Evolutionary conservation across 352 stramenopile genomes (phyloP).

Genomic region (Phytophthora hibernalis): DNA sequence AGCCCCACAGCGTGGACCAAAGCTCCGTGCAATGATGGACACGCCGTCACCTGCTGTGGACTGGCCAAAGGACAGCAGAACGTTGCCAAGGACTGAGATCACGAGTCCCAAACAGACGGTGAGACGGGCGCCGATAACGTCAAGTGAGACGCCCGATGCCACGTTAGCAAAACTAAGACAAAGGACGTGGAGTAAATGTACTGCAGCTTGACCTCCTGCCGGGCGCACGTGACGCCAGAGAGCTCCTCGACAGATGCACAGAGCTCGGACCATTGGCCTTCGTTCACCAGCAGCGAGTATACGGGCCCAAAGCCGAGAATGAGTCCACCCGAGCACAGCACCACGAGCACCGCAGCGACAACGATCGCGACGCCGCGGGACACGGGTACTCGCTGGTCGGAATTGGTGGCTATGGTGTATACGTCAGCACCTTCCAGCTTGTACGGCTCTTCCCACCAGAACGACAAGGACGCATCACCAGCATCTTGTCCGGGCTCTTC

Average conservation of each 20-base stretch:
- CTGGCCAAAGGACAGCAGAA: slow-evolving; percentile 50
- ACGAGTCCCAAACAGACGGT: slow-evolving; percentile 44
- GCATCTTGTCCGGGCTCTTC: slow-evolving; percentile 56
- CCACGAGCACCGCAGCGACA: slow-evolving; percentile 37
- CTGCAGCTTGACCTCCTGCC: slow-evolving; percentile 56
- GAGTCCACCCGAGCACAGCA: slow-evolving; percentile 46
- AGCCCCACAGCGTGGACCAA: slow-evolving; percentile 20
- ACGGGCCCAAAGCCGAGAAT: slow-evolving; percentile 60
- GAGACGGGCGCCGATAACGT: slow-evolving; percentile 51
- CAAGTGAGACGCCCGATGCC: slow-evolving; percentile 51
- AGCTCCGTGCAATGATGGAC: slow-evolving; percentile 43
- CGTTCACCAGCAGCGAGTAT: slow-evolving; percentile 54
- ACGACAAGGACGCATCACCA: slow-evolving; percentile 47
- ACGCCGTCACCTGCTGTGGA: slow-evolving; percentile 40
- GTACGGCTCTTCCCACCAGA: slow-evolving; percentile 49
- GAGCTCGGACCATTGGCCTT: slow-evolving; percentile 55
- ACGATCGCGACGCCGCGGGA: slow-evolving; percentile 28
- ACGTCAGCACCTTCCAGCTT: slow-evolving; percentile 60
- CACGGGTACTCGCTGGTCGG: slow-evolving; percentile 52
- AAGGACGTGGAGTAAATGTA: slow-evolving; percentile 63
- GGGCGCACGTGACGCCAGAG: slow-evolving; percentile 44
- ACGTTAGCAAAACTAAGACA: slow-evolving; percentile 57
- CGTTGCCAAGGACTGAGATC: slow-evolving; percentile 53
- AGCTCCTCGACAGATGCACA: slow-evolving; percentile 31
- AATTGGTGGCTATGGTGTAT: slow-evolving; percentile 52